Evolutionary conservation across 2,329 filamentous ascomycete genomes (phyloP).

Genomic region (Akanthomyces uredinophilus): DNA sequence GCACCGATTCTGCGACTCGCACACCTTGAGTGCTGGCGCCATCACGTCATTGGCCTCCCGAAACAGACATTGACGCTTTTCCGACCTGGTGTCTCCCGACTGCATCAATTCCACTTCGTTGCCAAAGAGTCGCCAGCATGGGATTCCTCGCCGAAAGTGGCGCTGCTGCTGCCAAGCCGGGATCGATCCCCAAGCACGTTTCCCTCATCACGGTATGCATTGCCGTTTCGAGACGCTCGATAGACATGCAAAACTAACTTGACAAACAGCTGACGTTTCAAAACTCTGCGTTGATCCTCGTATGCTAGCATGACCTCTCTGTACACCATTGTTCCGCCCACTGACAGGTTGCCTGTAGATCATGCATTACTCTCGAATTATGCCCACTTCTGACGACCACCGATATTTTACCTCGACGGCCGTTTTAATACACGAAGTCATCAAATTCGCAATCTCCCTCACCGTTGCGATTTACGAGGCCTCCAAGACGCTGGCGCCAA

Average conservation of each 20-base stretch:
- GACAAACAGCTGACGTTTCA: conserved; percentile 61
- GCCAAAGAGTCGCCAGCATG: background rate
- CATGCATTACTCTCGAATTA: conserved; percentile 91
- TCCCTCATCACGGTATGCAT: conserved; percentile 21
- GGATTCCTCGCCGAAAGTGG: background rate
- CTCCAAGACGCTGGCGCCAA: conserved; percentile 69
- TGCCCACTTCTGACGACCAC: conserved; percentile 77
- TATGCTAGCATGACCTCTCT: conserved; percentile 29
- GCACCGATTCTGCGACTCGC: background rate
- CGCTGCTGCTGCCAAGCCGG: conserved; percentile 8
- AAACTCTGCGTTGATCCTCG: conserved; percentile 69
- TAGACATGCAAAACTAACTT: background rate
- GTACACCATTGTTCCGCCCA: background rate
- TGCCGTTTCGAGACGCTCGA: background rate
- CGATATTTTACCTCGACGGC: conserved; percentile 92
- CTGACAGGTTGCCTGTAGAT: conserved; percentile 47
- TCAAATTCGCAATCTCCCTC: conserved; percentile 82
- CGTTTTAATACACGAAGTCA: conserved; percentile 86
- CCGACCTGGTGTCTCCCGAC: background rate
- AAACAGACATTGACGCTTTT: background rate
- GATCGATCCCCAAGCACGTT: conserved; percentile 13
- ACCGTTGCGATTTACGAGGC: conserved; percentile 86
- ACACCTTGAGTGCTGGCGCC: background rate
- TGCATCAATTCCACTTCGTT: background rate
- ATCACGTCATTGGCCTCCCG: background rate